Percentiles rank a stretch among this genome's conserved stretches.
These are phyloP conservation scores for Melampsora larici-populina DNA, from an alignment of 1,284 basidiomycete species.

Conservation along the genomic window DNA sequence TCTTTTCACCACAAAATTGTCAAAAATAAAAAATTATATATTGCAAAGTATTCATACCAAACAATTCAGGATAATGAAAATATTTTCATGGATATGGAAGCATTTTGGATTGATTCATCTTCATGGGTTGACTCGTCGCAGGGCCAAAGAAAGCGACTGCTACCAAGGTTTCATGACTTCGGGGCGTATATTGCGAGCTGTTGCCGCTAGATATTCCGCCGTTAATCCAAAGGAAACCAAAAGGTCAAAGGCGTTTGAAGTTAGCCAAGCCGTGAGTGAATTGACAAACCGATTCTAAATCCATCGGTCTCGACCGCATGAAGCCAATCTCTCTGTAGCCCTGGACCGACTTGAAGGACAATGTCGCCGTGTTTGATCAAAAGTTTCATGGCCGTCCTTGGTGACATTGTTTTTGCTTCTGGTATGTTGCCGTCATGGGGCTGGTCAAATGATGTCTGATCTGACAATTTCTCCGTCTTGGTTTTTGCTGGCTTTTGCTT, in stretches of 20 bases:
- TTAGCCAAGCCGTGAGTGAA: background rate
- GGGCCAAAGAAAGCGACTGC: no score
- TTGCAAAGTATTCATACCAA: no score
- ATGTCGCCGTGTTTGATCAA: conserved; percentile 35
- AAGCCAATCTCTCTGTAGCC: conserved; percentile 13
- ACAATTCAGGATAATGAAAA: no score
- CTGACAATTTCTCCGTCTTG: background rate
- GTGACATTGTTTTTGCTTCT: background rate
- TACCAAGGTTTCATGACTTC: background rate
- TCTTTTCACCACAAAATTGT: no score
- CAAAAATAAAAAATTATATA: no score
- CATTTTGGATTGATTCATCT: no score
- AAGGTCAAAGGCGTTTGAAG: background rate
- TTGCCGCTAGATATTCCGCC: background rate
- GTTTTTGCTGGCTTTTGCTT: conserved; percentile 11
- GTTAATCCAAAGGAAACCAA: background rate
- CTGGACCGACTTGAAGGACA: conserved; percentile 23
- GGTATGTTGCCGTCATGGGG: background rate
- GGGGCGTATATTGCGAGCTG: background rate
- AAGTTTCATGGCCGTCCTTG: conserved; percentile 1
- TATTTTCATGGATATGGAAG: no score
- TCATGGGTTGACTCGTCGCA: no score
- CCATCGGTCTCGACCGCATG: conserved; percentile 33
- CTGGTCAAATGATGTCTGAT: background rate
- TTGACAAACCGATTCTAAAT: conserved; percentile 26